Percentiles rank a stretch among this genome's conserved stretches.
phyloP scores from a whole-genome alignment of 495 filamentous ascomycete genomes.

The Xylaria castorea region DNA sequence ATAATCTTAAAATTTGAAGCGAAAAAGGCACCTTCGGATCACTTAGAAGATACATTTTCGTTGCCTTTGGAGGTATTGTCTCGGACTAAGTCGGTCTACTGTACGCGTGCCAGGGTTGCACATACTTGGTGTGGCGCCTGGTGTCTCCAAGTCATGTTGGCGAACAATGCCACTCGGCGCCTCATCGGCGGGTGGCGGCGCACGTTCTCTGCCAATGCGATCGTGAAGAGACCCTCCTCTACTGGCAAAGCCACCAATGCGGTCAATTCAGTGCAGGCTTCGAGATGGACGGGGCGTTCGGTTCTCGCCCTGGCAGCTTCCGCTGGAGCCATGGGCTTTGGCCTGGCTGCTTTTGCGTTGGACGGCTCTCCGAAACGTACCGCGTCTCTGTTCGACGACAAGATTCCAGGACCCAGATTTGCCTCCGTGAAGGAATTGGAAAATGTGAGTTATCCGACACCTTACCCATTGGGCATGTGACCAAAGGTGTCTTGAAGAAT shows the following conservation, averaged over 20 bases:
- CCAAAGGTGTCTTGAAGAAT: neutral
- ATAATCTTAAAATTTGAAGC: neutral
- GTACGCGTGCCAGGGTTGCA: neutral
- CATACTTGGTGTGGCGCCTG: conserved; percentile 11
- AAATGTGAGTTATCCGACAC: conserved; percentile 45
- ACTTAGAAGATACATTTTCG: neutral
- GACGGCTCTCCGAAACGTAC: conserved; percentile 32
- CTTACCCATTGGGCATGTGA: neutral
- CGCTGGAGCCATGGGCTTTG: conserved; percentile 52
- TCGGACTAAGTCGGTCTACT: neutral
- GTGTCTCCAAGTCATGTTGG: conserved; percentile 30
- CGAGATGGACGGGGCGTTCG: conserved; percentile 39
- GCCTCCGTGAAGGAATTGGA: conserved; percentile 59
- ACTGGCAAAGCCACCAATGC: conserved; percentile 25
- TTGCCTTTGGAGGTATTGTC: neutral
- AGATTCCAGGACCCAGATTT: conserved; percentile 49
- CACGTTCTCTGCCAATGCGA: conserved; percentile 28
- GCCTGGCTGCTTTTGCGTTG: conserved; percentile 38
- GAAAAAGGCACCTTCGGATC: neutral
- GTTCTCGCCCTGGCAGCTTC: conserved; percentile 49
- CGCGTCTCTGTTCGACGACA: conserved; percentile 49
- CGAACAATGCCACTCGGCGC: conserved; percentile 35
- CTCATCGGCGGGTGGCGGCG: conserved; percentile 36
- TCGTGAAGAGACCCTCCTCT: conserved; percentile 29
- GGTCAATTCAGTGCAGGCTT: neutral